Percentiles rank a stretch among this genome's conserved stretches.
These are phyloP conservation scores for Arxiozyma slooffiae DNA, from an alignment of 1,139 yeast genomes.

Conservation along the genomic window DNA sequence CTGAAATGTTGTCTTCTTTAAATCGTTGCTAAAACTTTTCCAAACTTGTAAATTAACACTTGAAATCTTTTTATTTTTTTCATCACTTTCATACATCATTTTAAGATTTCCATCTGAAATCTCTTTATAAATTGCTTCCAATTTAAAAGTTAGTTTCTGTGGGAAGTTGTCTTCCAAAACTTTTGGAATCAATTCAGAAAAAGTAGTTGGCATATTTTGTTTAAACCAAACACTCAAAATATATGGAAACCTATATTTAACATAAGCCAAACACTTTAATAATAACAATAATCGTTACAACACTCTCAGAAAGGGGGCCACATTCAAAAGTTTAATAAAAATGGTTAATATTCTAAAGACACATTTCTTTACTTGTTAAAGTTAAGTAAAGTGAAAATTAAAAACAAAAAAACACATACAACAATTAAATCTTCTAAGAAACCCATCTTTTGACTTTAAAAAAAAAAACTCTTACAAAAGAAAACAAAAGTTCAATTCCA, in stretches of 20 bases:
- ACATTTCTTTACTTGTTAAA: not conserved
- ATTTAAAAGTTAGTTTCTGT: not conserved
- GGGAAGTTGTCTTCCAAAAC: not conserved
- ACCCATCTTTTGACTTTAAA: not conserved
- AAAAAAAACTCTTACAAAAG: not conserved
- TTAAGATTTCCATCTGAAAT: not conserved
- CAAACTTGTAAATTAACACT: not conserved
- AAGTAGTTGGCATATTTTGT: not conserved
- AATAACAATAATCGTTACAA: not conserved
- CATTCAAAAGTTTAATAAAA: not conserved
- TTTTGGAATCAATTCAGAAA: constrained; percentile 1
- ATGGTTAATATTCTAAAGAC: not conserved
- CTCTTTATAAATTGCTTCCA: not conserved
- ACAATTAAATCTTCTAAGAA: constrained; percentile 12
- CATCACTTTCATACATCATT: not conserved
- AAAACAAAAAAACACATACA: constrained; percentile 8
- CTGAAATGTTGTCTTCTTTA: not conserved
- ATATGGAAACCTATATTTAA: constrained; percentile 15
- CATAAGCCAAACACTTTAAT: constrained; percentile 16
- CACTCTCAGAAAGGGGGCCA: not conserved
- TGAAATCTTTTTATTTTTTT: not conserved
- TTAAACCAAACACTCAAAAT: not conserved
- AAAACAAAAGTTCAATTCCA: not conserved
- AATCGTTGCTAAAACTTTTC: not conserved
- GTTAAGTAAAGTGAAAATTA: not conserved